Percentiles rank a stretch among this genome's conserved stretches.
Evolutionary conservation across 2,329 filamentous ascomycete genomes (phyloP).

Genomic region (Tolypocladium tundrense): DNA sequence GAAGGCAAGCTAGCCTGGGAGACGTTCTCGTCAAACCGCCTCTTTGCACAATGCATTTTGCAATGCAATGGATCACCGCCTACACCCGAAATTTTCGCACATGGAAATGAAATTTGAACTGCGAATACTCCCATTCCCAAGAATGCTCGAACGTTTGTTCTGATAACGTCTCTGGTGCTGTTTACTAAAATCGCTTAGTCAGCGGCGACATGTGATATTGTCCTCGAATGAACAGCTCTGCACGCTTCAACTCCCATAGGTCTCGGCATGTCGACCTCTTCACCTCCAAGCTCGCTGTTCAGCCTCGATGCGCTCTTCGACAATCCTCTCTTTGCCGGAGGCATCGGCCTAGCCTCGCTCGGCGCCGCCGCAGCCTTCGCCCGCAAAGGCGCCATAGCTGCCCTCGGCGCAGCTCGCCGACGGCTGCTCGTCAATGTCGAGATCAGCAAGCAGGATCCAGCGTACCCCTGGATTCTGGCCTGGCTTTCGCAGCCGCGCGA

Average conservation of each 20-base stretch:
- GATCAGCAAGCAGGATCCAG: slow-evolving; percentile 86
- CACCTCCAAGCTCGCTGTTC: slow-evolving; percentile 23
- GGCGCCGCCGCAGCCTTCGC: slow-evolving; percentile 74
- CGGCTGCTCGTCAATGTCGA: slow-evolving; percentile 92
- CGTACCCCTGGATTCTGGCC: slow-evolving; percentile 86
- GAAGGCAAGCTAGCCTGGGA: no score
- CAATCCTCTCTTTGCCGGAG: slow-evolving; percentile 57
- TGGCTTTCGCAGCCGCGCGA: slow-evolving; percentile 85
- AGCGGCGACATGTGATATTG: neutral
- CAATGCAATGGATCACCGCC: neutral
- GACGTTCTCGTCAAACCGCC: neutral
- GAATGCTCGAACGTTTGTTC: neutral
- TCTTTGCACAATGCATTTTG: neutral
- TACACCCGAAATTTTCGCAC: neutral
- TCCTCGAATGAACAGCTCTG: neutral
- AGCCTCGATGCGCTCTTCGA: slow-evolving; percentile 50
- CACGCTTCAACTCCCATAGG: neutral
- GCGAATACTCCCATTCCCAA: neutral
- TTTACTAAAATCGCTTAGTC: slow-evolving; percentile 1
- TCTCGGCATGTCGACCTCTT: slow-evolving; percentile 19
- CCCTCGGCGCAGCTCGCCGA: slow-evolving; percentile 64
- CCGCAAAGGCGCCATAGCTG: slow-evolving; percentile 64
- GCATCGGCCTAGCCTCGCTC: slow-evolving; percentile 83
- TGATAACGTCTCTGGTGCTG: neutral
- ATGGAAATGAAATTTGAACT: neutral